Evolutionary conservation across 116 monocot genomes (phyloP), one percentile per base, ranked within the genome.

Genomic region (Posidonia oceanica): DNA sequence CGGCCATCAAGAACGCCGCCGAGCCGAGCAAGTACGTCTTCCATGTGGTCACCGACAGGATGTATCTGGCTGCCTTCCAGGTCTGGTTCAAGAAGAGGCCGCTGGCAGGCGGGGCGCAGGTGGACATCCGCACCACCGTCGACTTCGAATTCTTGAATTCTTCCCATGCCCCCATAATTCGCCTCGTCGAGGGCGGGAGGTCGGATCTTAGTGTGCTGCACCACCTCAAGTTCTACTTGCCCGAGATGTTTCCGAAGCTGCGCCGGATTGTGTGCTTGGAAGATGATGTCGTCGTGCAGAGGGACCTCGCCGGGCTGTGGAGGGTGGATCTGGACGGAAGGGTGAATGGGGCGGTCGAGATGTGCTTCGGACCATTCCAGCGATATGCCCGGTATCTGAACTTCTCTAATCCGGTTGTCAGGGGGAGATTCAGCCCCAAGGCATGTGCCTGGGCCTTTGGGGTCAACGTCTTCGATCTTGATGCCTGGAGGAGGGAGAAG

Each of bases 271-370:
- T 93, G 53, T 75, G 80, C 39, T 65, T 93, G 77, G 93, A 93
- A 76, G 93, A 93, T 52, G 93, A 93, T 63, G 84, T 91, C 54
- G 95, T 91, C 42, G 95, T 91, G 68, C 95, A 95, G 78, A 84
- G 68, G 72, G 95, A 95, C 64, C 64, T 95, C 74, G 70, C 69
- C 0, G 77, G 72, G 39, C 76, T 95, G 14, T 95, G 84, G 83
- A 76, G 20, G 44, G 20, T 76, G 44, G 91, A 95, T 74, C 67
- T 95, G 72, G 91, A 84, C 13, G 91, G 88, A 56, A 88, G 73
- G 78, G 95, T 91, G 72, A 95, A 95, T 16, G 95, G 88, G 3
- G 95, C 91, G 4, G 91, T 91, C 41, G 91, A 95, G 81, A 95
- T 73, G 66, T 95, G 95, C 70, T 95, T 95, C 36, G 95, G 95